Base-by-base conservation (phyloP, 2,329 filamentous ascomycete species). In the Microdochium trichocladiopsis region DNA sequence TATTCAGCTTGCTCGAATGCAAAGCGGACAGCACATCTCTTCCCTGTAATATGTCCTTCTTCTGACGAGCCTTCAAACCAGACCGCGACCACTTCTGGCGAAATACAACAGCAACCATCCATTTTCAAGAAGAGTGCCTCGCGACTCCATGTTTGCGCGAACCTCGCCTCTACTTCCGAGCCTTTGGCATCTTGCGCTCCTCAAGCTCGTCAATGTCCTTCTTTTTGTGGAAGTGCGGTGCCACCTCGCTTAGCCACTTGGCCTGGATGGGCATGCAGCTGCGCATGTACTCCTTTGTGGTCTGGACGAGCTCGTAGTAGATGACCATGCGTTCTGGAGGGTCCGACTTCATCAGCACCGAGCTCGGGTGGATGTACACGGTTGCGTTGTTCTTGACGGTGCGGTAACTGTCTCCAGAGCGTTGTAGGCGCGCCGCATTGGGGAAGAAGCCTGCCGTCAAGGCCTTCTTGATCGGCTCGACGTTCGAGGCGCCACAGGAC, bases 171-270 rank as follows among this genome's bases (percentile, higher is more conserved):
- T 16, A 41, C 36, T 18, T 6, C 12, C 41, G 6, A 3, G 41
- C 41, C 67, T 86, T 88, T 0, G 84, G 81, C 71, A 87, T 78
- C 70, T 90, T 95, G 73, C 82, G 88, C 54, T 90, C 87, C 63
- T 90, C 90, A 60, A 96, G 65, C 18, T 79, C 84, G 63, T 96
- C 93, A 41, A 96, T 68, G 64, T 96, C 91, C 71, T 90, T 87
- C 73, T 88, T 87, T 72, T 95, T 96, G 68, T 96, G 90, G 65
- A 91, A 96, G 72, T 97, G 94, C 56, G 93, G 93, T 56, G 94
- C 94, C 55, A 94, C 83, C 70, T 97, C 93, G 6, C 84, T 81
- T 60, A 99, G 67, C 92, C 92, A 96, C 64, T 84, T 83, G 0
- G 88, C 77, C 63, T 95, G 85, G 50, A 97, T 81, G 1, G 91